These are phyloP conservation scores for Debaryomyces psychrophilus DNA, from an alignment of 1,139 yeast genomes.

Conservation along the genomic window DNA sequence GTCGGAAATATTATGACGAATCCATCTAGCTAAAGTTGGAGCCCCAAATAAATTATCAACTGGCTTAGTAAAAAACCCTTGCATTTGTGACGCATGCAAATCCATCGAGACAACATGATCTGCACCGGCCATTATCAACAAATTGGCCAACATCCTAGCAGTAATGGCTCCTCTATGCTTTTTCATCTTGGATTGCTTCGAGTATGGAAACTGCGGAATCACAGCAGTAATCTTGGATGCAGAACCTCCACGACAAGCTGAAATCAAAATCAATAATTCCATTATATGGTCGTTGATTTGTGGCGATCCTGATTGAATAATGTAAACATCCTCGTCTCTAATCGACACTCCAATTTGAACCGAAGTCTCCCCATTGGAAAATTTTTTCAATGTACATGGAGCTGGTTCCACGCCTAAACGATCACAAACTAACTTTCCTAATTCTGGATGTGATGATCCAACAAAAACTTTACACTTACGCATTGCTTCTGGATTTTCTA, in stretches of 20 bases:
- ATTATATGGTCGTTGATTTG: slow-evolving; percentile 92
- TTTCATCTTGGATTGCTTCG: slow-evolving; percentile 97
- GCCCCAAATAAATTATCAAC: slow-evolving; percentile 96
- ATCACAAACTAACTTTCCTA: slow-evolving; percentile 87
- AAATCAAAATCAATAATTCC: slow-evolving; percentile 90
- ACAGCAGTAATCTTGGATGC: slow-evolving; percentile 97
- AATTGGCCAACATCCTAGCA: slow-evolving; percentile 97
- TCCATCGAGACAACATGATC: slow-evolving; percentile 99
- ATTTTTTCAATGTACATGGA: slow-evolving; percentile 85
- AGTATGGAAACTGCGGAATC: slow-evolving; percentile 95
- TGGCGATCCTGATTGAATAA: slow-evolving; percentile 90
- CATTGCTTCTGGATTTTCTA: slow-evolving; percentile 45
- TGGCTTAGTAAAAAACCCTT: slow-evolving; percentile 96
- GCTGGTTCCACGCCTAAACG: slow-evolving; percentile 95
- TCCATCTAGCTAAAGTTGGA: slow-evolving; percentile 96
- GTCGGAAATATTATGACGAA: slow-evolving; percentile 83
- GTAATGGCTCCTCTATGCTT: slow-evolving; percentile 98
- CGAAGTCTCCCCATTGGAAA: slow-evolving; percentile 96
- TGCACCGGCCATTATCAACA: slow-evolving; percentile 97
- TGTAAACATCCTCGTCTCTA: slow-evolving; percentile 95
- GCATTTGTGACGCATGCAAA: slow-evolving; percentile 98
- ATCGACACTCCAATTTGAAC: slow-evolving; percentile 94
- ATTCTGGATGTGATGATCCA: slow-evolving; percentile 94
- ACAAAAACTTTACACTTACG: slow-evolving; percentile 96
- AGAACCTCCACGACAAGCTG: slow-evolving; percentile 97